Evolutionary conservation across 805 yeast genomes (phyloP).

Genomic region (Wickerhamomyces ciferrii): DNA sequence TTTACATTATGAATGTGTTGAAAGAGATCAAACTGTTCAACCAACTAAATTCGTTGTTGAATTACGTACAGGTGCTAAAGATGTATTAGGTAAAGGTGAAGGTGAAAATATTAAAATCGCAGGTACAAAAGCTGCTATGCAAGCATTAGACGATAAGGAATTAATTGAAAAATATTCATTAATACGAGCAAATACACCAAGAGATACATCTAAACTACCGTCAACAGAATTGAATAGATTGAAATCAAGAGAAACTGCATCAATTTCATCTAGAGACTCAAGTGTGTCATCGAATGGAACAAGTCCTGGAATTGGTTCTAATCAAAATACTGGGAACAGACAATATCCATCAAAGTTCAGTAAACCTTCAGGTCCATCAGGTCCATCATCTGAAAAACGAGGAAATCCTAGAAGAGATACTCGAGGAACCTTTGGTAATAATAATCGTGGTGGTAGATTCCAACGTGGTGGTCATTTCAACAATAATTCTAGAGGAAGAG

Average conservation of each 20-base stretch:
- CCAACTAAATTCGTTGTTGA: conserved; percentile 50
- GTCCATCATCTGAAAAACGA: too few relatives aligned
- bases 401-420: not conserved
- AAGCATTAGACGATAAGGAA: conserved; percentile 55
- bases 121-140: conserved; percentile 80
- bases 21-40: conserved; percentile 27
- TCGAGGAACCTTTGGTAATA: not conserved
- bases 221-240: not conserved
- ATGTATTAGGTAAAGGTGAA: conserved; percentile 62
- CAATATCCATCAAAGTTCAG: not conserved
- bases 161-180: conserved; percentile 60
- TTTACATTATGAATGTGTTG: conserved; percentile 46
- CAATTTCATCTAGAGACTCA: not conserved
- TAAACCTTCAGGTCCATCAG: too few relatives aligned
- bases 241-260: not conserved
- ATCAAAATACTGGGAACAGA: not conserved
- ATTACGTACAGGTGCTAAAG: conserved; percentile 59
- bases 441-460: not conserved
- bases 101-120: conserved; percentile 74
- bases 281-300: not conserved
- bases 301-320: not conserved
- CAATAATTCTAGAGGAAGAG: not conserved
- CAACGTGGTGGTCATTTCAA: not conserved
- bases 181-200: conserved; percentile 48
- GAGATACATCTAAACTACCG: conserved; percentile 19